These are phyloP conservation scores for Phycomyces blakesleeanus DNA, from an alignment of 192 early-diverging fungal genomes.

Conservation along the genomic window DNA sequence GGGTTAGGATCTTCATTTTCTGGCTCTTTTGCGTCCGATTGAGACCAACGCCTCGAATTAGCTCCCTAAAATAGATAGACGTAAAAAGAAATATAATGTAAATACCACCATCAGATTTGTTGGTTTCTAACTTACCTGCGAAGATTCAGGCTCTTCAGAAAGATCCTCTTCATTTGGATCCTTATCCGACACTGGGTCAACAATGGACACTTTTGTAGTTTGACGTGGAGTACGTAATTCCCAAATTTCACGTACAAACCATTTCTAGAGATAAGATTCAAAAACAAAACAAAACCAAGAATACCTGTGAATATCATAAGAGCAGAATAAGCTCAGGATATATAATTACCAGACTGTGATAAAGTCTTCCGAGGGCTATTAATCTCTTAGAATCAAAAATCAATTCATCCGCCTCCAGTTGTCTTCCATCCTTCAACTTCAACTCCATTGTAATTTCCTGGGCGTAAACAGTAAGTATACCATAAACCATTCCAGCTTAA, in stretches of 20 bases:
- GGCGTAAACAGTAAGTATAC: not conserved
- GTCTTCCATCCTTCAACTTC: conserved; percentile 74
- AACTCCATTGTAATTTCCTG: conserved; percentile 76
- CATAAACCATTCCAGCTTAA: not conserved
- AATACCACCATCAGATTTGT: not conserved
- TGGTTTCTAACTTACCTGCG: not conserved
- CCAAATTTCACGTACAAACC: conserved; percentile 57
- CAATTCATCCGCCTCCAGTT: conserved; percentile 73
- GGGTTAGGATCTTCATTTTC: conserved; percentile 2
- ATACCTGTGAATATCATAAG: not conserved
- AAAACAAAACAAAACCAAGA: conserved; percentile 28
- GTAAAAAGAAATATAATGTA: not conserved
- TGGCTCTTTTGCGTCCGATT: not conserved
- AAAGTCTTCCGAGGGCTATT: conserved; percentile 66
- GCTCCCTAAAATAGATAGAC: conserved; percentile 15
- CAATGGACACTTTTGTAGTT: not conserved
- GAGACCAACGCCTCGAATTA: conserved; percentile 26
- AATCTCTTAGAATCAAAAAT: conserved; percentile 82
- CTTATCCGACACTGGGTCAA: not conserved
- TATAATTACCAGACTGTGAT: conserved; percentile 70
- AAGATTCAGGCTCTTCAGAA: not conserved
- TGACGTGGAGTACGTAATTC: conserved; percentile 36
- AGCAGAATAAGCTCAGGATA: not conserved
- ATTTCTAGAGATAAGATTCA: conserved; percentile 53
- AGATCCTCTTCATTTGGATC: not conserved